Base-by-base conservation (phyloP, 2,329 filamentous ascomycete species). In the Cryphonectria naterciae region DNA sequence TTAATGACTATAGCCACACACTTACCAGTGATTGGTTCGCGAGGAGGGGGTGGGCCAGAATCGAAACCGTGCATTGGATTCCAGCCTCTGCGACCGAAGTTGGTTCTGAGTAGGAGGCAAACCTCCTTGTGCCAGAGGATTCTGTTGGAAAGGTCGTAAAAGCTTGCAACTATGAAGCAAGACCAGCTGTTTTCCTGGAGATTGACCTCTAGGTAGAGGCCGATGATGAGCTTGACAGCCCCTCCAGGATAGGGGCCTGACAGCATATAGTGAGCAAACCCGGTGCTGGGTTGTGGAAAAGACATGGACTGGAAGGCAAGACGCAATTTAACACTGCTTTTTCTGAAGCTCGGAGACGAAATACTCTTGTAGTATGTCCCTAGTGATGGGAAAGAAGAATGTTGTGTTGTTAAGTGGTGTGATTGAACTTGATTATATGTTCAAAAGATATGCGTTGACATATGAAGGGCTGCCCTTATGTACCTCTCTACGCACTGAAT, bases 51-150 rank as follows among this genome's bases (percentile, higher is more conserved):
- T 4, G 43, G 56, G 61, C 65, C 65, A 5, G n/a, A 4, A 32
- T 39, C 61, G 19, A 49, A 64, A 5, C 62, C 22, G 41, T 64
- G 49, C 1, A 49, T 22, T 1, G 41, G n/a, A 58, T 28, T 65
- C 65, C 37, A 66, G 13, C 43, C 43, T 60, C 71, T 54, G 19
- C 32, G 43, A 22, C 71, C 70, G 19, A 58, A 65, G 43, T 74
- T 66, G 22, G 71, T 70, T 43, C 60, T 68, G 41, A 74, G 74
- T n/a, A 76, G 74, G 17, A 80, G 56, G 25, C 79, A 75, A 7
- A 80, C 61, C 70, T 81, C 77, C 4, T 74, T 78, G 37, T 78
- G 76, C 77, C 78, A 81, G 58, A 81, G 72, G 46, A 79, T 77
- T 28, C 69, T 66, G 49, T 76, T 74, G 4, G 76, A 65, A 2